Base-by-base conservation (phyloP, 306 rosid species). In the Sindora glabra region DNA sequence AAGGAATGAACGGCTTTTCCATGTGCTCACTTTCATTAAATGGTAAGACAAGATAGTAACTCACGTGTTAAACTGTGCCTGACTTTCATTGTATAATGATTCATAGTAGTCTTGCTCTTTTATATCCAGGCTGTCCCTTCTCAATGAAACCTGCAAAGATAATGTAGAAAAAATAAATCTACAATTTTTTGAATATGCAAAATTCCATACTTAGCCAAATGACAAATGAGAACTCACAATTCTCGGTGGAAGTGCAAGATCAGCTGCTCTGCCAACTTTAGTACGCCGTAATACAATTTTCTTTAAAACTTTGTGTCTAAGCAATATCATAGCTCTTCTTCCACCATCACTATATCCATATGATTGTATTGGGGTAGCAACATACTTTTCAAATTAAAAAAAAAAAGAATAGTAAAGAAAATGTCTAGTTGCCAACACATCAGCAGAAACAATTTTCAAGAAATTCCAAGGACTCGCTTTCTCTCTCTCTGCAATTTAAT, bases 191-290 rank as follows among this genome's bases (percentile, higher is more conserved):
- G 55, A 48, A 21, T 42, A 33, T 10, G 56, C 46, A 61, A 29
- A 56, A 56, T 22, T 22, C 13, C 39, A 47, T n/a, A n/a, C 13
- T 59, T 7, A 26, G 48, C 52, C 79, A 56, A 41, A 34, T 5
- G 10, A 45, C 58, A 49, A 44, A 36, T 25, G 64, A 21, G 63
- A 62, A 79, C 95, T 77, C 78, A 92, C 96, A 42, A 86, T 88
- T 80, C 98, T 76, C 22, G 96, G 95, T 55, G 98, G 98, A 62
- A 92, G 96, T 46, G 92, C 94, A 34, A 92, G 96, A 69, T 92
- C 98, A 58, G 94, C 80, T 50, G 96, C 96, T 68, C 98, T 76
- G 70, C 95, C 95, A 62, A 79, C 58, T 74, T 88, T 92, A n/a
- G 98, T 88, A n/a, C 96, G 86, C 63, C 98, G 77, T 47, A 92